phyloP scores from a whole-genome alignment of 495 filamentous ascomycete species.

The Chaetomium cochliodes region DNA sequence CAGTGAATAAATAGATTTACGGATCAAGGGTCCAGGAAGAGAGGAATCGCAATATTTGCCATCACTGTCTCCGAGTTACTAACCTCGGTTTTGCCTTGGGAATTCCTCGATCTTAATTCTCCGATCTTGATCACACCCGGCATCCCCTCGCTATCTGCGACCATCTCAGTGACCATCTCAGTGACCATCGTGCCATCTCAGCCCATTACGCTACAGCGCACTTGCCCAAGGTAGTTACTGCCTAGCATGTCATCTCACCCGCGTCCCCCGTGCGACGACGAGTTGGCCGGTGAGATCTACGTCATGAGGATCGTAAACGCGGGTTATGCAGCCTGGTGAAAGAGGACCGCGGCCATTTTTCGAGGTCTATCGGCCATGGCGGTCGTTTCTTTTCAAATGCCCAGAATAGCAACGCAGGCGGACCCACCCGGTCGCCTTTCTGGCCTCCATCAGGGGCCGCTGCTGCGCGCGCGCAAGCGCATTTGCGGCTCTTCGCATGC shows the following conservation, averaged over 20 bases:
- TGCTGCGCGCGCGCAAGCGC: not conserved
- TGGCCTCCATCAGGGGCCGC: conserved; percentile 4
- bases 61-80: not conserved
- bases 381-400: not conserved
- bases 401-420: not conserved
- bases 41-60: conserved; percentile 3
- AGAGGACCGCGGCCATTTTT: not conserved
- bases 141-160: not conserved
- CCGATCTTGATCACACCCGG: not conserved
- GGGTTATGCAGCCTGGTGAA: not conserved
- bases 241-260: too few relatives aligned
- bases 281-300: not conserved
- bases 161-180: not conserved
- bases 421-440: conserved; percentile 10
- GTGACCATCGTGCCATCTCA: not conserved
- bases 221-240: not conserved
- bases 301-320: not conserved
- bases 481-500: conserved; percentile 16
- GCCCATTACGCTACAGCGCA: not conserved
- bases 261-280: not conserved
- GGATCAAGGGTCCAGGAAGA: conserved; percentile 1
- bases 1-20: conserved; percentile 15
- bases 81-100: not conserved
- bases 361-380: not conserved
- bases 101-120: not conserved